Conservation (phyloP, 192 early-diverging fungal genomes). For the Dissophora globulifera region DNA sequence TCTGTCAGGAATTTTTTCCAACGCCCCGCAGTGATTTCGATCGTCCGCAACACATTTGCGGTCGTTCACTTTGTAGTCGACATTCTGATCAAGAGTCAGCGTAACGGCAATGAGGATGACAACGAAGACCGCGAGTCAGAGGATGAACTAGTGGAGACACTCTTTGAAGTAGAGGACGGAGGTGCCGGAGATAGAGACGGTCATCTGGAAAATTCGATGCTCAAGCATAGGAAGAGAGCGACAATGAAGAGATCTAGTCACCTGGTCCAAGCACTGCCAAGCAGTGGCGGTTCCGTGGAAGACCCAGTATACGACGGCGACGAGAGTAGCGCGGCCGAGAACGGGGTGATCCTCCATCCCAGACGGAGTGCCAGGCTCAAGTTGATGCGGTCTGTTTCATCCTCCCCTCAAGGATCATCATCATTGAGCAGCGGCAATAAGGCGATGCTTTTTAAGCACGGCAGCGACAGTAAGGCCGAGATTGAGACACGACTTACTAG, state of each 20-base stretch:
- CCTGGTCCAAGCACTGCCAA: neutral
- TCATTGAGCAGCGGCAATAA: neutral
- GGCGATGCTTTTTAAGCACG: no score
- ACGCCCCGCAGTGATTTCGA: constrained; percentile 46
- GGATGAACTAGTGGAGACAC: neutral
- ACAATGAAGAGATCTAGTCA: neutral
- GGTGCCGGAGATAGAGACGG: neutral
- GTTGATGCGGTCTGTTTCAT: constrained; percentile 7
- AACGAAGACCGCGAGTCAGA: constrained; percentile 13
- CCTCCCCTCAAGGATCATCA: neutral
- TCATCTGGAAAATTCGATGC: neutral
- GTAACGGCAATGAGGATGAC: constrained; percentile 53
- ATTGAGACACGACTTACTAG: neutral
- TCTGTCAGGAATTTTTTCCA: constrained; percentile 38
- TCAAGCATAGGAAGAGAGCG: neutral
- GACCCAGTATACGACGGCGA: neutral
- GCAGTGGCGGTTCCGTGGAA: neutral
- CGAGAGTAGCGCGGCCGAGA: constrained; percentile 8
- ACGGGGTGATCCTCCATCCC: neutral
- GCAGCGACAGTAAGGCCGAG: neutral
- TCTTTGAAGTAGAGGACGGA: neutral
- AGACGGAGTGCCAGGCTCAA: constrained; percentile 15
- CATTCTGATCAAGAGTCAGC: constrained; percentile 53
- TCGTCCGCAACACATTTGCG: constrained; percentile 43
- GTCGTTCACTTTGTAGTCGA: constrained; percentile 55